Evolutionary conservation across 305 asterid genomes (phyloP), one percentile per base, ranked within the genome.

Genomic region (Euphrasia arctica): DNA sequence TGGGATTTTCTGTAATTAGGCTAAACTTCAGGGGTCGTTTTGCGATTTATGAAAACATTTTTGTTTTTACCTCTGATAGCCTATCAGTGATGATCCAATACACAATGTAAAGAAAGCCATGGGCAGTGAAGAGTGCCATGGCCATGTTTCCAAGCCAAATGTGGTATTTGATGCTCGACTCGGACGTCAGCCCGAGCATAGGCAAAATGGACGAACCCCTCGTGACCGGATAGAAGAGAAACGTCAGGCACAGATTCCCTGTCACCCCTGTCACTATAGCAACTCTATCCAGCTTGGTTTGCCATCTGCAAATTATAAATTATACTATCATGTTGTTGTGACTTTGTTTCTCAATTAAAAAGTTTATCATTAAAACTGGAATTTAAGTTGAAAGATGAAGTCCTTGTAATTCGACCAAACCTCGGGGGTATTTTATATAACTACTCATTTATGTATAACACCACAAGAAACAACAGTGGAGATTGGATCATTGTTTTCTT

Each of bases 171-270:
- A 93, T 76, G 77, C 92, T 80, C 4, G 83, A 76, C 58, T 93
- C 99, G 10, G 94, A 87, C 34, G 96, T 93, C 49, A 93, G 50
- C 18, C 97, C 97, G 64, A 90, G 52, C 75, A 84, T 75, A 11
- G 91, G 92, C 80, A 93, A 70, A 66, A 93, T 84, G 0, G 99
- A 93, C 1, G 99, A 93, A 0, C 91, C 81, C 58, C 97, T 71
- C 43, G 95, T 76, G 58, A 90, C 97, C 3, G 98, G 98, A 69
- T 84, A 85, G 68, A 90, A 93, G 18, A 93, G 64, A 76, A 90
- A 93, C 59, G 97, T 70, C 48, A 90, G 63, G 72, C 94, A 85
- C 76, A 93, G 34, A 64, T 93, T 93, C 65, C 98, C 98, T 0
- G 93, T 81, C 59, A 84, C 81, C 0, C 94, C 93, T 28, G 86